Conservation (phyloP, 1,284 basidiomycete species). For the Microbotryum lychnidis-dioicae region DNA sequence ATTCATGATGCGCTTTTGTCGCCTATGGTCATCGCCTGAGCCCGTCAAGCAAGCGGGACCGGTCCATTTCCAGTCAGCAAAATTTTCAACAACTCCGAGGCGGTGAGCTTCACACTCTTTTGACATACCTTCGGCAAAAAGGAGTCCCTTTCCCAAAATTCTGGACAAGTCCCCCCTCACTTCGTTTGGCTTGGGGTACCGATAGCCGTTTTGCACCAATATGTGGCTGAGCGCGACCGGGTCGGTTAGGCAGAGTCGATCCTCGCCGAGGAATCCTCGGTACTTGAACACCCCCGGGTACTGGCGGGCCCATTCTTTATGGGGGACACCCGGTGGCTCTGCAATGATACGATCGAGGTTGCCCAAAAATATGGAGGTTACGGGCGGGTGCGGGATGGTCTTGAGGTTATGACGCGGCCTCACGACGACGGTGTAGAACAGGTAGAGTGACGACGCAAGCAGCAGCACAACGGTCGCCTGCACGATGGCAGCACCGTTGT, state of each 20-base stretch:
- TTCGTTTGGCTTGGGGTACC: conserved; percentile 59
- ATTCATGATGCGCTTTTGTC: conserved; percentile 34
- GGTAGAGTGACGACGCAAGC: no score
- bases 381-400: conserved; percentile 42
- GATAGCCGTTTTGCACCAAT: conserved; percentile 50
- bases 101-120: no score
- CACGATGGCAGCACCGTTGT: no score
- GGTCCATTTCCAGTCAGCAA: neutral
- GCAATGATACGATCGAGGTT: conserved; percentile 53
- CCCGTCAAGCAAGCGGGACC: no score
- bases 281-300: conserved; percentile 53
- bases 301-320: conserved; percentile 45
- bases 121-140: conserved; percentile 43
- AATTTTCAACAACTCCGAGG: no score
- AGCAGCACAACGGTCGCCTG: no score
- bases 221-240: conserved; percentile 55
- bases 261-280: conserved; percentile 48
- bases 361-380: conserved; percentile 49
- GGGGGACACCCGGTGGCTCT: conserved; percentile 48
- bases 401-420: no score
- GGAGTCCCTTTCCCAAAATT: conserved; percentile 38
- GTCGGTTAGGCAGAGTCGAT: conserved; percentile 54
- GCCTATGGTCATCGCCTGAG: conserved; percentile 34
- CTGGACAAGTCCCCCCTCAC: conserved; percentile 50
- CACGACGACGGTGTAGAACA: no score